phyloP scores from a whole-genome alignment of 2,329 filamentous ascomycete genomes.

The Lachnellula suecica region DNA sequence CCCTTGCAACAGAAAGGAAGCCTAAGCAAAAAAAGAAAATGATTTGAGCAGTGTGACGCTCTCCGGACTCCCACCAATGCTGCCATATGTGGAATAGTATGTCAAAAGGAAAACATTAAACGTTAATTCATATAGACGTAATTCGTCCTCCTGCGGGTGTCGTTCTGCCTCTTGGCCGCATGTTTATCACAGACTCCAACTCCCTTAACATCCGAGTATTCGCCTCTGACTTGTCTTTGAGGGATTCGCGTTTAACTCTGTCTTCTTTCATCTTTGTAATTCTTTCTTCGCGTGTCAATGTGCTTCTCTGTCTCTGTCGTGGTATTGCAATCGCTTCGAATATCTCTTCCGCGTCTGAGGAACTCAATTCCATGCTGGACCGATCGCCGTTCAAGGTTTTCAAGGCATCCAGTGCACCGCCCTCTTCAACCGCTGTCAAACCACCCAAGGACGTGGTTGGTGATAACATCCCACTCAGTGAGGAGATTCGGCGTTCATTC shows the following conservation, averaged over 20 bases:
- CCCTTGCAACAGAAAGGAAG: background rate
- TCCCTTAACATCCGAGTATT: constrained; percentile 90
- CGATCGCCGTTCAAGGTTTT: constrained; percentile 75
- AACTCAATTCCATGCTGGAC: constrained; percentile 50
- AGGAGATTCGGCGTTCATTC: constrained; percentile 69
- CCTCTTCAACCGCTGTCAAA: constrained; percentile 60
- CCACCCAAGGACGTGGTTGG: constrained; percentile 66
- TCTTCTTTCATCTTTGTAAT: constrained; percentile 88
- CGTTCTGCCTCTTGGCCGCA: constrained; percentile 41
- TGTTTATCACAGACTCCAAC: constrained; percentile 82
- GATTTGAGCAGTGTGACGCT: constrained; percentile 11
- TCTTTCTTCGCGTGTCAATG: constrained; percentile 81
- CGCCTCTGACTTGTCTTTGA: constrained; percentile 74
- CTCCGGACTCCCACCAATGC: constrained; percentile 5
- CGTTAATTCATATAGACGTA: constrained; percentile 34
- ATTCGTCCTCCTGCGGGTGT: constrained; percentile 27
- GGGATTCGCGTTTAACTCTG: constrained; percentile 68
- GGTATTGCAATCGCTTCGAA: constrained; percentile 88
- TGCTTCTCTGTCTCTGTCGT: constrained; percentile 65
- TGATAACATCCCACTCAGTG: constrained; percentile 55
- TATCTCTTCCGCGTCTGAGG: constrained; percentile 70
- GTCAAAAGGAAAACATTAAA: constrained; percentile 25
- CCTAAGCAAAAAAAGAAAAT: constrained; percentile 3
- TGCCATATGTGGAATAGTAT: background rate
- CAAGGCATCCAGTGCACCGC: constrained; percentile 67